Conservation (phyloP, 257 asterid genomes). For the Fraxinus quadrangulata region DNA sequence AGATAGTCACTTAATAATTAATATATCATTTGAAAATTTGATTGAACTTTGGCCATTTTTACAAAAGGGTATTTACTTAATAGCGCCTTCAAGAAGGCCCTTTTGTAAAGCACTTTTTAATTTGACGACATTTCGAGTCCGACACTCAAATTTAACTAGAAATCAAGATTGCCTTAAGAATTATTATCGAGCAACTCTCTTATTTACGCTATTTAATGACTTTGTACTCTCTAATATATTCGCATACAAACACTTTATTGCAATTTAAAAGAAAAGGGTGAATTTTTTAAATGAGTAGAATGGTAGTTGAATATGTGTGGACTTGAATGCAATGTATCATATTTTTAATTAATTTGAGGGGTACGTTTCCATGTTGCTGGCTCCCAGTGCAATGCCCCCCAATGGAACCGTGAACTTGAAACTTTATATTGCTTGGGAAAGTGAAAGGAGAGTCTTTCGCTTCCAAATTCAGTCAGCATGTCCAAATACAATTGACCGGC, state of each 20-base stretch:
- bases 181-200: background rate
- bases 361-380: background rate
- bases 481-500: background rate
- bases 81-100: no score
- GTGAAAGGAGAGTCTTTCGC: background rate
- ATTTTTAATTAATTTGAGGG: background rate
- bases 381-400: background rate
- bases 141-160: no score
- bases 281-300: background rate
- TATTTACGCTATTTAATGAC: background rate
- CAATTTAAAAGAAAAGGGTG: background rate
- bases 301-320: background rate
- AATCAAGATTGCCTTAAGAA: no score
- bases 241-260: background rate
- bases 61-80: no score
- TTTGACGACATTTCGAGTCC: no score
- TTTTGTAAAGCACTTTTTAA: no score
- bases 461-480: slow-evolving; percentile 3
- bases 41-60: no score
- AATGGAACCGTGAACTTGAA: background rate
- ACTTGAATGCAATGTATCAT: background rate
- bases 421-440: slow-evolving; percentile 1
- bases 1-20: no score
- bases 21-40: no score
- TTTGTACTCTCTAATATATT: background rate